Conservation (phyloP, 257 asterid genomes). For the Salvia miltiorrhiza region DNA sequence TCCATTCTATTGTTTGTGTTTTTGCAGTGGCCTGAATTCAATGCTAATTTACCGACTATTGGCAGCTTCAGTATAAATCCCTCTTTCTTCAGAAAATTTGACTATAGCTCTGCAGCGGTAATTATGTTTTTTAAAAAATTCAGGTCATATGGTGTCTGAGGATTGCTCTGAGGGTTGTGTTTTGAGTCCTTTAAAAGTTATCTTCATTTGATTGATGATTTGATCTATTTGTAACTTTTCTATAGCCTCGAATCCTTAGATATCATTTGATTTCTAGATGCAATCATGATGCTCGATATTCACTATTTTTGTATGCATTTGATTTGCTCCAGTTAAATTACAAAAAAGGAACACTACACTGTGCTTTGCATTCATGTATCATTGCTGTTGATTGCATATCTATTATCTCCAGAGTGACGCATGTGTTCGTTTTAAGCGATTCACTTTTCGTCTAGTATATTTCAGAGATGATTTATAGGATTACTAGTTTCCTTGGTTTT, state of each 20-base stretch:
- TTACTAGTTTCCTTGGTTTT: background rate
- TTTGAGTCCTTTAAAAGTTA: background rate
- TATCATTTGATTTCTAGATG: background rate
- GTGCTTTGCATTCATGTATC: background rate
- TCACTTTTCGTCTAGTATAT: background rate
- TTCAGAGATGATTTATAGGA: background rate
- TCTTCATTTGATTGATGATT: background rate
- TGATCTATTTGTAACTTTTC: background rate
- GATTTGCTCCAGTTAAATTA: background rate
- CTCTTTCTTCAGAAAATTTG: slow-evolving; percentile 76
- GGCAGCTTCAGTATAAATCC: slow-evolving; percentile 76
- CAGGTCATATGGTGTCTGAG: background rate
- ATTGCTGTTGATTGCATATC: background rate
- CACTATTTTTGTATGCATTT: background rate
- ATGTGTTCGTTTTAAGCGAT: background rate
- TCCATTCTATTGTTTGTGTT: slow-evolving; percentile 9
- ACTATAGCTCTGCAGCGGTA: slow-evolving; percentile 89
- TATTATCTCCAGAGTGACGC: background rate
- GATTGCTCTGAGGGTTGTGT: slow-evolving; percentile 4
- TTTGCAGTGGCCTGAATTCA: slow-evolving; percentile 89
- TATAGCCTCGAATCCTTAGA: background rate
- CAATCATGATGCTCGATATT: background rate
- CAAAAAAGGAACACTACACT: background rate
- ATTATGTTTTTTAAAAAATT: background rate
- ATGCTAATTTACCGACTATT: slow-evolving; percentile 53